Evolutionary conservation across 345 rosid species (phyloP), one percentile per base, ranked within the genome.

Genomic region (Rhizophora mangle): DNA sequence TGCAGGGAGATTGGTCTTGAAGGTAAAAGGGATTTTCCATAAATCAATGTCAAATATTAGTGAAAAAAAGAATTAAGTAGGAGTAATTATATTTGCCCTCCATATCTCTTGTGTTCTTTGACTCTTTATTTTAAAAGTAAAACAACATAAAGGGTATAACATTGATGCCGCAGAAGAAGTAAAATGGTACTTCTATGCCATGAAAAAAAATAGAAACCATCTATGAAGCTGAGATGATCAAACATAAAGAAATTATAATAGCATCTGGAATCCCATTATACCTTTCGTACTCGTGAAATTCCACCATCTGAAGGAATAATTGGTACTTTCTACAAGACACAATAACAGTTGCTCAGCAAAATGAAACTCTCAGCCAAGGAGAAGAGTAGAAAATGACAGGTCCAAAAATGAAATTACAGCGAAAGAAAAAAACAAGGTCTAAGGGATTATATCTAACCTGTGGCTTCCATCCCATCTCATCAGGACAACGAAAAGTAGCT

Each of bases 381-480:
- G 11, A 62, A 26, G 51, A 24, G 29, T 2, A 62, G 27, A 19
- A 36, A 62, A 43, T 32, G 7, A 26, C 30, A 58, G 49, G 67
- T 52, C 46, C 34, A 21, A 6, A 32, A 18, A 10, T 30, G 26
- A 26, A 20, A 11, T 11, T 21, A 22, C 32, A 31, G 3, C 11
- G 5, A 46, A 54, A 54, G 5, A 29, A 29, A 29, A 39, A 54
- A 54, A 13, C 3, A 59, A 68, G 20, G 62, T 9, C 30, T 56
- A 2, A 30, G 57, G 16, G 69, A 69, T 46, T 32, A 58, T 31
- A 47, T 71, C 75, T 68, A 70, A 91, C 98, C 98, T 94, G 97
- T 71, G 98, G 97, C 75, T 94, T 91, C 98, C 98, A 94, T 68
- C 96, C 98, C 96, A 88, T 79, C 85, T 95, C 96, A 84, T 95